Conservation (phyloP, 2,329 filamentous ascomycete genomes). For the Aspergillus caelatus region DNA sequence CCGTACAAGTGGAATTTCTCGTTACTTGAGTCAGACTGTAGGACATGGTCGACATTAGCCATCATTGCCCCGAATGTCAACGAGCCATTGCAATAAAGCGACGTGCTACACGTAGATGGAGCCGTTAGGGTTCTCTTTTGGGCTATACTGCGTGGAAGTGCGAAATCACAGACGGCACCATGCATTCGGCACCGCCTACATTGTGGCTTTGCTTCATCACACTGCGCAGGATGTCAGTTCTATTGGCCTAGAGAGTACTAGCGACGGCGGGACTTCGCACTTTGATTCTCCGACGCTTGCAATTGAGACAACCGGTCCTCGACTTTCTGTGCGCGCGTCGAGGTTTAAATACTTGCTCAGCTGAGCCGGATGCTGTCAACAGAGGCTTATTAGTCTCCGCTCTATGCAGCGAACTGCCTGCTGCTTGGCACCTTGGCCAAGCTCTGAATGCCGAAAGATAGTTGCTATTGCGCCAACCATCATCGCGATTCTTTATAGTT, state of each 20-base stretch:
- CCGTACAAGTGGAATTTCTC: no score
- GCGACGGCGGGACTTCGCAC: no score
- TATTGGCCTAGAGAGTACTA: no score
- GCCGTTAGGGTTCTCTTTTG: background rate
- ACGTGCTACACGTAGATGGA: background rate
- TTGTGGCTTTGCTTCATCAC: background rate
- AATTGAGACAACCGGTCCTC: background rate
- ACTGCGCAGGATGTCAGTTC: background rate
- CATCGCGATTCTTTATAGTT: background rate
- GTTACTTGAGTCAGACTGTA: background rate
- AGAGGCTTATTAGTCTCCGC: rapidly evolving
- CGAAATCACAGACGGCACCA: background rate
- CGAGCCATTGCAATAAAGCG: background rate
- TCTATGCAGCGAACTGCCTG: background rate
- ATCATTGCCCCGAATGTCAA: background rate
- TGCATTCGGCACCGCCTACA: background rate
- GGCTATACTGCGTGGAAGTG: background rate
- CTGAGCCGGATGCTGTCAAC: background rate
- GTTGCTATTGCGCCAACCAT: background rate
- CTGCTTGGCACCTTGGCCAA: background rate
- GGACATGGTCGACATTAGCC: background rate
- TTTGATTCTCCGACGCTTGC: slow-evolving; percentile 1
- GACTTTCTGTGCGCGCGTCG: slow-evolving; percentile 4
- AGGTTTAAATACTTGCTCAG: background rate
- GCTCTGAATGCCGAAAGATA: background rate